Percentiles rank a stretch among this genome's conserved stretches.
Evolutionary conservation across 306 rosid species (phyloP).

Genomic region (Citrullus amarus): DNA sequence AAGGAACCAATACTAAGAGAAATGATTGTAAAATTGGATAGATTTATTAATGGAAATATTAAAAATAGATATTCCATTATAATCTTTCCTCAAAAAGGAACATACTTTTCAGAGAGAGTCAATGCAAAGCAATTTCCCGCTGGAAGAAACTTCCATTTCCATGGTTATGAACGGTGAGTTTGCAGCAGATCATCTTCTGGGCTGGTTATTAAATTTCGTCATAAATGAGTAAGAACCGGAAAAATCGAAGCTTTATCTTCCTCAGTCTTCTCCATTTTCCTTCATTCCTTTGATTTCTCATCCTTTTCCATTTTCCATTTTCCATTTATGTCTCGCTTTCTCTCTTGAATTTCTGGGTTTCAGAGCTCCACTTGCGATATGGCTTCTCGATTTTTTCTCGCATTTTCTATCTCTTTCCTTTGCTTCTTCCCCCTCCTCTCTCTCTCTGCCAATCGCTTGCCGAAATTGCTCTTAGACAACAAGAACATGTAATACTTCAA

Average conservation of each 20-base stretch:
- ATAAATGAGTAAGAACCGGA: neutral
- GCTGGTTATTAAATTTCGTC: neutral
- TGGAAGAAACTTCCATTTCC: neutral
- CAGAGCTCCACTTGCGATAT: neutral
- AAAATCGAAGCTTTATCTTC: neutral
- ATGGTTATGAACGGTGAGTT: neutral
- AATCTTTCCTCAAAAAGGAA: neutral
- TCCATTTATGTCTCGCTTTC: neutral
- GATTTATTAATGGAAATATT: neutral
- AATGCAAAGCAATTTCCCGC: neutral
- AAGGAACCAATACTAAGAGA: too few relatives aligned
- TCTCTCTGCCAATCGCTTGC: constrained; percentile 1
- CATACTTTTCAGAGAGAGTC: neutral
- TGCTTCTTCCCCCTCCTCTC: neutral
- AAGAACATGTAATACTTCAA: constrained; percentile 20
- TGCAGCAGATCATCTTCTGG: neutral
- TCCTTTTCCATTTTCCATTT: neutral
- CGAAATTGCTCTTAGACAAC: neutral
- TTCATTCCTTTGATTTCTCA: neutral
- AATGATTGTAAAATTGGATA: neutral
- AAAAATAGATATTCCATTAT: neutral
- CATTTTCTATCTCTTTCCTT: neutral
- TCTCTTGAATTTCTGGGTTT: constrained; percentile 2
- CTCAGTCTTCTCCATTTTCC: neutral
- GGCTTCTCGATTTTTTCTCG: neutral